Conservation (phyloP, 768 basidiomycete genomes). For the Kwoniella heveanensis region DNA sequence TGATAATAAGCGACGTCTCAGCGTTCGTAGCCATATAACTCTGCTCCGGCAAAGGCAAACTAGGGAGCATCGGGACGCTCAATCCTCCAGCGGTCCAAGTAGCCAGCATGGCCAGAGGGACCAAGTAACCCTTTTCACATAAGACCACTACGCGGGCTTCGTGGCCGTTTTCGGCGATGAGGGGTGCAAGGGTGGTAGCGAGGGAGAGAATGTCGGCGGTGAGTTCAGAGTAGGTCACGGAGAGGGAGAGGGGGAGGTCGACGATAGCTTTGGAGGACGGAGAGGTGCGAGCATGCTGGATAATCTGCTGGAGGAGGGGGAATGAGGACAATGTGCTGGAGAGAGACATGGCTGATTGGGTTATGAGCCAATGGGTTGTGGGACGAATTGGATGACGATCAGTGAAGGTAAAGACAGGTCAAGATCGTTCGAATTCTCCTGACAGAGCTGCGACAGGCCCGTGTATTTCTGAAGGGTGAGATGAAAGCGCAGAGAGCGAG, state of each 20-base stretch:
- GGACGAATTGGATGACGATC: too few species aligned
- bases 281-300: background rate
- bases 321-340: slow-evolving; percentile 8
- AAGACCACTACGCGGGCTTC: slow-evolving; percentile 27
- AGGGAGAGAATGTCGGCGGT: slow-evolving; percentile 15
- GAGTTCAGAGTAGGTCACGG: slow-evolving; percentile 21
- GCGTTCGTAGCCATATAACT: slow-evolving; percentile 43
- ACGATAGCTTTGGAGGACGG: slow-evolving; percentile 27
- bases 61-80: slow-evolving; percentile 44
- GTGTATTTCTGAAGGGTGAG: too few species aligned
- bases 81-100: slow-evolving; percentile 42
- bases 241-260: slow-evolving; percentile 13
- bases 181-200: slow-evolving; percentile 10
- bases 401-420: too few species aligned
- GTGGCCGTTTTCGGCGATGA: slow-evolving; percentile 4
- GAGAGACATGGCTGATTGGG: background rate
- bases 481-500: too few species aligned
- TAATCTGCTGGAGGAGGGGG: slow-evolving; percentile 20
- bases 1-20: slow-evolving; percentile 32
- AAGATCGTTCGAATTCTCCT: too few species aligned
- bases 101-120: slow-evolving; percentile 26
- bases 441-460: too few species aligned
- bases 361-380: too few species aligned
- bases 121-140: slow-evolving; percentile 33
- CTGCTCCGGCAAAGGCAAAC: slow-evolving; percentile 47